Evolutionary conservation across 169 alveolate species (phyloP).

Genomic region (Eimeria necatrix): DNA sequence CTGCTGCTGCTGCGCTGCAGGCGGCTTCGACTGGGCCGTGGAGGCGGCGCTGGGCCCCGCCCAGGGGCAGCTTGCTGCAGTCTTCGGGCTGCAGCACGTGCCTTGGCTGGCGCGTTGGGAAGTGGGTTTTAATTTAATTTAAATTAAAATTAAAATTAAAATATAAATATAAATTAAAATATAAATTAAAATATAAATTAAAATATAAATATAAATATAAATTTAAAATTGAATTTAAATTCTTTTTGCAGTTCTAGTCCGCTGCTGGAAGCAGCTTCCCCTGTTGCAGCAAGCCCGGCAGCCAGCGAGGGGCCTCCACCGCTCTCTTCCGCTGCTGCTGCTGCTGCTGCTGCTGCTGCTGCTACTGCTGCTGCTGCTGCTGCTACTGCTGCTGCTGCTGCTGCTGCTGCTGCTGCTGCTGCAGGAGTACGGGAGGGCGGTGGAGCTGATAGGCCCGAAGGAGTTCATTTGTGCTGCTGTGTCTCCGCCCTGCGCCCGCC

Average conservation of each 20-base stretch:
- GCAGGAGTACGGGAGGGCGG: slow-evolving; percentile 38
- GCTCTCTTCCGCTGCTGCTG: too few relatives aligned
- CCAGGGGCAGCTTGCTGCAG: neutral
- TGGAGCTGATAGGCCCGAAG: slow-evolving; percentile 49
- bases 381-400: too few relatives aligned
- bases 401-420: too few relatives aligned
- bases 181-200: too few relatives aligned
- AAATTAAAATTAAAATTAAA: too few relatives aligned
- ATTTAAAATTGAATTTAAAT: too few relatives aligned
- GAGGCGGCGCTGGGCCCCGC: neutral
- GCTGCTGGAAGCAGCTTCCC: neutral
- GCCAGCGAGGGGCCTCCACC: too few relatives aligned
- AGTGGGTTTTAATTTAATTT: neutral
- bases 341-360: too few relatives aligned
- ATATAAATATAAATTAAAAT: too few relatives aligned
- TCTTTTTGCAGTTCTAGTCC: neutral
- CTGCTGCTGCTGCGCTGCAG: slow-evolving; percentile 10
- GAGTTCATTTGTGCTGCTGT: slow-evolving; percentile 38
- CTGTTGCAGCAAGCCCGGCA: too few relatives aligned
- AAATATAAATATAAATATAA: too few relatives aligned
- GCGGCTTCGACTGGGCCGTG: slow-evolving; percentile 77
- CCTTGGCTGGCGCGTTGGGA: slow-evolving; percentile 77
- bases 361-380: too few relatives aligned
- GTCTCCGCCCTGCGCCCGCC: neutral
- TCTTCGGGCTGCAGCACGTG: slow-evolving; percentile 77